Percentiles rank a stretch among this genome's conserved stretches.
Evolutionary conservation across 306 rosid species (phyloP).

Genomic region (Fragaria iinumae): DNA sequence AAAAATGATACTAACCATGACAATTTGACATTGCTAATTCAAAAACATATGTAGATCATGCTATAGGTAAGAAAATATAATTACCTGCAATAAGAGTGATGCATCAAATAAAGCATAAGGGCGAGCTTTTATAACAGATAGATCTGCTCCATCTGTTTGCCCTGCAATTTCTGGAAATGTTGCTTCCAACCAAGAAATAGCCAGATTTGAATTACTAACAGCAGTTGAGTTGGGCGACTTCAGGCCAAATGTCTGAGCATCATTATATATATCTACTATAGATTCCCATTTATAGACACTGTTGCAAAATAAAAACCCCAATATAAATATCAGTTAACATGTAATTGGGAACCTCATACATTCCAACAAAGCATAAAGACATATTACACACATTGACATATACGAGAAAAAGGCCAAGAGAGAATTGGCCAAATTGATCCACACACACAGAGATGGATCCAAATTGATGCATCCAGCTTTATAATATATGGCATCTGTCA

Average conservation of each 20-base stretch:
- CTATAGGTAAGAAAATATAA: slow-evolving; percentile 17
- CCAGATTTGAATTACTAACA: slow-evolving; percentile 68
- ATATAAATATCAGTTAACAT: slow-evolving; percentile 18
- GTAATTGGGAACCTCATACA: not conserved
- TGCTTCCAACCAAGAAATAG: slow-evolving; percentile 93
- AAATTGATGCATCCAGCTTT: slow-evolving; percentile 1
- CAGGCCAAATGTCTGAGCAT: slow-evolving; percentile 78
- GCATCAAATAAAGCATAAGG: slow-evolving; percentile 85
- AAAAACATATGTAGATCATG: slow-evolving; percentile 7
- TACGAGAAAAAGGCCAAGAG: not conserved
- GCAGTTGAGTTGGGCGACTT: slow-evolving; percentile 63
- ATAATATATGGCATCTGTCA: not conserved
- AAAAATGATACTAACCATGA: not conserved
- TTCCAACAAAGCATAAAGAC: not conserved
- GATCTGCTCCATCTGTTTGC: slow-evolving; percentile 49
- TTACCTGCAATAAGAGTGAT: slow-evolving; percentile 84
- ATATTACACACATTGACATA: not conserved
- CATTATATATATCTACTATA: slow-evolving; percentile 68
- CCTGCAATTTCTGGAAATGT: slow-evolving; percentile 67
- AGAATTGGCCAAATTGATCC: not conserved
- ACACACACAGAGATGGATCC: not conserved
- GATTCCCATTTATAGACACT: slow-evolving; percentile 79
- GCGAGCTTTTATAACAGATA: slow-evolving; percentile 50
- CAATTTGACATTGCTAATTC: slow-evolving; percentile 7
- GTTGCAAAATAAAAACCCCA: slow-evolving; percentile 34